phyloP scores from a whole-genome alignment of 805 yeast species.

The Candida awuae region DNA sequence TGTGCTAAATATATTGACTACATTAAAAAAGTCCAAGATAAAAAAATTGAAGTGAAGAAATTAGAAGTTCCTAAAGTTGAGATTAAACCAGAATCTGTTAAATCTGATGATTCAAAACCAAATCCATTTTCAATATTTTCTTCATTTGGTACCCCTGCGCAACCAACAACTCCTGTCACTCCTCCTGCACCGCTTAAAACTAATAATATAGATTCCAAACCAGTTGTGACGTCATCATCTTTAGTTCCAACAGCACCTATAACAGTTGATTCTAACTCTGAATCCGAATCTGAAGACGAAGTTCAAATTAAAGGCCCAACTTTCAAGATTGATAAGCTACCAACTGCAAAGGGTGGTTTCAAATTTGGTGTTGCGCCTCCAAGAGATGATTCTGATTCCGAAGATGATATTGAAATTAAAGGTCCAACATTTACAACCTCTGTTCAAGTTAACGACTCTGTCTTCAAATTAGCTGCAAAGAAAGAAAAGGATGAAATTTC shows the following conservation, averaged over 20 bases:
- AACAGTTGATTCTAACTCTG: slow-evolving; percentile 13
- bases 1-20: slow-evolving; percentile 54
- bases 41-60: slow-evolving; percentile 21
- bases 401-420: slow-evolving; percentile 57
- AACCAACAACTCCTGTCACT: slow-evolving; percentile 3
- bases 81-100: slow-evolving; percentile 11
- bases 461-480: slow-evolving; percentile 24
- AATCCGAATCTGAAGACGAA: slow-evolving; percentile 31
- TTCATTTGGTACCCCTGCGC: slow-evolving; percentile 1
- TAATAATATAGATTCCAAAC: neutral
- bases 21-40: slow-evolving; percentile 32
- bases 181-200: neutral
- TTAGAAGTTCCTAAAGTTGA: slow-evolving; percentile 20
- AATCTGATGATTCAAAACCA: slow-evolving; percentile 10
- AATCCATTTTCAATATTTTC: slow-evolving; percentile 13
- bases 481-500: slow-evolving; percentile 14
- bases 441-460: slow-evolving; percentile 27
- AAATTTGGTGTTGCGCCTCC: slow-evolving; percentile 33
- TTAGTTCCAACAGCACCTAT: neutral
- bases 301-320: slow-evolving; percentile 65
- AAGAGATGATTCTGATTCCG: slow-evolving; percentile 37
- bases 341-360: slow-evolving; percentile 44
- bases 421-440: slow-evolving; percentile 59
- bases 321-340: slow-evolving; percentile 42
- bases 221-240: neutral